These are phyloP conservation scores for Trichomonascaceae sp. DNA, from an alignment of 1,139 yeast genomes.

Conservation along the genomic window DNA sequence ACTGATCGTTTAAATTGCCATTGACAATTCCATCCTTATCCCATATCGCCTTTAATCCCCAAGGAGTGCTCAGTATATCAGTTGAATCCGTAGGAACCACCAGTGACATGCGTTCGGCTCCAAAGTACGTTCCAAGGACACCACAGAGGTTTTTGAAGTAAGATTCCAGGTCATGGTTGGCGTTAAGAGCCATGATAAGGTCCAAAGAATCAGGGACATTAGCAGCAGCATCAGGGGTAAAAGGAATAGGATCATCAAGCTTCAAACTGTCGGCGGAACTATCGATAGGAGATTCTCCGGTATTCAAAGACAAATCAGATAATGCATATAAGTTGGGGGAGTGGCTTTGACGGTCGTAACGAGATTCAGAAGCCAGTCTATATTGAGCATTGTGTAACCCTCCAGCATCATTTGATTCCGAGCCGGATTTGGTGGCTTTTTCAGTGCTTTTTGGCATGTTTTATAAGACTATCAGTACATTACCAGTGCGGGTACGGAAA, in stretches of 20 bases:
- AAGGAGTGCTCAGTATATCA: slow-evolving; percentile 31
- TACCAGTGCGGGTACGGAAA: neutral
- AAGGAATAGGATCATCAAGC: neutral
- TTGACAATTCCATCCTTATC: slow-evolving; percentile 12
- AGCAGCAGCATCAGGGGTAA: slow-evolving; percentile 4
- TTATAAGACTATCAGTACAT: neutral
- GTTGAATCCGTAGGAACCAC: slow-evolving; percentile 32
- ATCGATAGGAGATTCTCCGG: neutral
- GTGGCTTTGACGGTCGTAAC: neutral
- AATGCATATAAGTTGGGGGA: neutral
- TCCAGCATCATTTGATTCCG: neutral
- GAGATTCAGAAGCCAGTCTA: neutral
- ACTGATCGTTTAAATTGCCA: neutral
- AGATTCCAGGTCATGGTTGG: slow-evolving; percentile 28
- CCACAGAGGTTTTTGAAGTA: slow-evolving; percentile 28
- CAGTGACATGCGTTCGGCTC: slow-evolving; percentile 28
- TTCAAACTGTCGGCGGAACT: neutral
- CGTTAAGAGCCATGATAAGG: slow-evolving; percentile 27
- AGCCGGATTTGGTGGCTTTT: neutral
- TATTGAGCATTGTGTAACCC: neutral
- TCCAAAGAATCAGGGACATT: slow-evolving; percentile 27
- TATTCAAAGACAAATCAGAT: neutral
- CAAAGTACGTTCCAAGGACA: slow-evolving; percentile 25
- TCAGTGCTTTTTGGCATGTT: neutral
- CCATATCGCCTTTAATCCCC: slow-evolving; percentile 34